These are phyloP conservation scores for Mucor plumbeus DNA, from an alignment of 371 early-diverging fungal species.

Conservation along the genomic window DNA sequence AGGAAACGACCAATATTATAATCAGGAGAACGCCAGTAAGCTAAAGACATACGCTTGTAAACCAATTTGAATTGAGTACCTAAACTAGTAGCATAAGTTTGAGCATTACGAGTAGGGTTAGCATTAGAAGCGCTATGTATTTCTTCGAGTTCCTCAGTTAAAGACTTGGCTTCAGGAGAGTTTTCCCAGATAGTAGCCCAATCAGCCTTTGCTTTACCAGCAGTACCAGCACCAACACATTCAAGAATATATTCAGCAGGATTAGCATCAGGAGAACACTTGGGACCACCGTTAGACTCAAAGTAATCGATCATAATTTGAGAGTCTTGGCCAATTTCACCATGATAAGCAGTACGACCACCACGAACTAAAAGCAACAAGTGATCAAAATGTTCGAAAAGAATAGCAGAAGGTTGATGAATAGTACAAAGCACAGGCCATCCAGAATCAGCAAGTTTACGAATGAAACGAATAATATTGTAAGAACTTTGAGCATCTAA, in stretches of 20 bases:
- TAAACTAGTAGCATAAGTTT: slow-evolving; percentile 37
- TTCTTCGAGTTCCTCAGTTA: slow-evolving; percentile 41
- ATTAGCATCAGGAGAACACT: slow-evolving; percentile 63
- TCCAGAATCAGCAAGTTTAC: slow-evolving; percentile 71
- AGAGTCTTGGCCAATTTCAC: slow-evolving; percentile 69
- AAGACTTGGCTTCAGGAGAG: slow-evolving; percentile 48
- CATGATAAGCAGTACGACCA: slow-evolving; percentile 83
- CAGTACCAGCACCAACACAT: slow-evolving; percentile 65
- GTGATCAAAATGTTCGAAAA: slow-evolving; percentile 84
- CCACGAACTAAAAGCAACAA: slow-evolving; percentile 80
- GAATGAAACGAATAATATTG: slow-evolving; percentile 76
- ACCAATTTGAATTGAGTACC: slow-evolving; percentile 58
- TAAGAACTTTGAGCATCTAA: slow-evolving; percentile 71
- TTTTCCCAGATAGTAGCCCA: slow-evolving; percentile 69
- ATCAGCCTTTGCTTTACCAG: slow-evolving; percentile 60
- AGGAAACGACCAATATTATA: slow-evolving; percentile 72
- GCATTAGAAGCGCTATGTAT: slow-evolving; percentile 35
- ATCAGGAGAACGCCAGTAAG: slow-evolving; percentile 69
- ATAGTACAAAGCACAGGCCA: slow-evolving; percentile 80
- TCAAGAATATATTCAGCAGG: slow-evolving; percentile 80
- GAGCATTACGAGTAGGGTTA: slow-evolving; percentile 27
- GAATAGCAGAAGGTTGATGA: slow-evolving; percentile 84
- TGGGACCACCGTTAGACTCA: slow-evolving; percentile 65
- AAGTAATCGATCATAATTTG: slow-evolving; percentile 64
- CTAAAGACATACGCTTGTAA: slow-evolving; percentile 61